A percentile compares a stretch with the other conserved stretches of the same genome.
phyloP scores from a whole-genome alignment of 257 asterid genomes.

The Haberlea rhodopensis region DNA sequence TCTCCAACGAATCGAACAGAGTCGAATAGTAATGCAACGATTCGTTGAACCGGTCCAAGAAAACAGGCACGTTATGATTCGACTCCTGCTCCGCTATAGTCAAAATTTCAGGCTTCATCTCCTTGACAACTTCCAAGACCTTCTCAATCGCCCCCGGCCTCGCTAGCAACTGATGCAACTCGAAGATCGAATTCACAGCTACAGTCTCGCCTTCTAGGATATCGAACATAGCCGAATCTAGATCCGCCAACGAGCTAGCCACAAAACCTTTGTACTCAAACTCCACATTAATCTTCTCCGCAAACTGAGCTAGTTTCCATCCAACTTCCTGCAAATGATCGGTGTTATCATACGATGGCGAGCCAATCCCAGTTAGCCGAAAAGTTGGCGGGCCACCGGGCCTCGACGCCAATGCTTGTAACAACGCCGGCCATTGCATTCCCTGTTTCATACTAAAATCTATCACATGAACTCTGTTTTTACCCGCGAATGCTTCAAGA shows the following conservation, averaged over 20 bases:
- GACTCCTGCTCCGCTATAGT: constrained; percentile 94
- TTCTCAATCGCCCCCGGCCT: constrained; percentile 62
- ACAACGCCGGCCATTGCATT: constrained; percentile 92
- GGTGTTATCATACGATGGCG: constrained; percentile 60
- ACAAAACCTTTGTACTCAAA: constrained; percentile 75
- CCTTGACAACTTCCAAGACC: constrained; percentile 53
- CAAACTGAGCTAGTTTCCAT: constrained; percentile 65
- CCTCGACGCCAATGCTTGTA: constrained; percentile 77
- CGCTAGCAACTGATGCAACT: constrained; percentile 69
- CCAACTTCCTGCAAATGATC: constrained; percentile 82
- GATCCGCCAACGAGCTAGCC: constrained; percentile 69
- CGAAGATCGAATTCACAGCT: constrained; percentile 83
- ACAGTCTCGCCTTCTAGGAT: constrained; percentile 63
- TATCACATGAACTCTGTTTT: constrained; percentile 61
- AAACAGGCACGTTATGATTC: constrained; percentile 60
- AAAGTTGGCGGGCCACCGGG: constrained; percentile 87
- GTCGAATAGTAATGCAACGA: constrained; percentile 81
- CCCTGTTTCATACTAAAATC: constrained; percentile 95
- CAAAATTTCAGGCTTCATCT: constrained; percentile 62
- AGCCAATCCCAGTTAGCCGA: constrained; percentile 77
- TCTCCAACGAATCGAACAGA: constrained; percentile 79
- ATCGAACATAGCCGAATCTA: constrained; percentile 68
- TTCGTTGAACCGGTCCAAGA: constrained; percentile 83
- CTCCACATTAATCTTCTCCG: constrained; percentile 63
- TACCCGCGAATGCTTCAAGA: constrained; percentile 70